Evolutionary conservation across 805 yeast genomes (phyloP).

Genomic region (Wickerhamomyces queroliae): DNA sequence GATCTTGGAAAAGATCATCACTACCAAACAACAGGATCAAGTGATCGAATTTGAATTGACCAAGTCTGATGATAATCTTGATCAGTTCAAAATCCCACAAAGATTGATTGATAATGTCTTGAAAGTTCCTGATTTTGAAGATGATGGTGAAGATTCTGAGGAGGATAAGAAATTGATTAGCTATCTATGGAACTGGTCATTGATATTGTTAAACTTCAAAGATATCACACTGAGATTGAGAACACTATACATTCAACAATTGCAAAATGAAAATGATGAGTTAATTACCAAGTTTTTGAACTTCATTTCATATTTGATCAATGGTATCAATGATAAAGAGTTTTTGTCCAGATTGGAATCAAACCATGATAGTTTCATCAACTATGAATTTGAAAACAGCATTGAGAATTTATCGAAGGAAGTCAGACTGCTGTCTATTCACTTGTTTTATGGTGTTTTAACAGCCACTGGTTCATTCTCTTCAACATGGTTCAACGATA

Average conservation of each 20-base stretch:
- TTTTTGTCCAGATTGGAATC: slow-evolving; percentile 14
- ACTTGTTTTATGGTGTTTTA: slow-evolving; percentile 46
- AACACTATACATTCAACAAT: slow-evolving; percentile 50
- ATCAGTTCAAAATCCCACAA: slow-evolving; percentile 23
- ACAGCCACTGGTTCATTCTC: slow-evolving; percentile 48
- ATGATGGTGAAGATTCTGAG: slow-evolving; percentile 29
- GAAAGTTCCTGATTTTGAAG: slow-evolving; percentile 26
- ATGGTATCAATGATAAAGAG: slow-evolving; percentile 23
- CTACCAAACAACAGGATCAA: slow-evolving; percentile 46
- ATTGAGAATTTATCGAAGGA: slow-evolving; percentile 9
- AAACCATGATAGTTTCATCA: slow-evolving; percentile 18
- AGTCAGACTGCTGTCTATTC: slow-evolving; percentile 37
- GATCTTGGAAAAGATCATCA: slow-evolving; percentile 35
- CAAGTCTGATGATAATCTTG: slow-evolving; percentile 23
- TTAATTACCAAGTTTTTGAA: slow-evolving; percentile 45
- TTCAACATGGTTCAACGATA: slow-evolving; percentile 64
- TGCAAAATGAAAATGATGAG: slow-evolving; percentile 36
- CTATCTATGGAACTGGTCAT: slow-evolving; percentile 65
- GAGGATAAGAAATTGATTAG: slow-evolving; percentile 29
- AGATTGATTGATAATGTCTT: slow-evolving; percentile 31
- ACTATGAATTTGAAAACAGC: slow-evolving; percentile 9
- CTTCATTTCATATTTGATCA: slow-evolving; percentile 49
- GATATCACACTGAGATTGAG: slow-evolving; percentile 62
- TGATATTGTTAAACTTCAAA: slow-evolving; percentile 55
- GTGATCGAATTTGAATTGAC: slow-evolving; percentile 57